A percentile compares a stretch with the other conserved stretches of the same genome.
phyloP scores from a whole-genome alignment of 257 asterid species.

The Fraxinus excelsior region DNA sequence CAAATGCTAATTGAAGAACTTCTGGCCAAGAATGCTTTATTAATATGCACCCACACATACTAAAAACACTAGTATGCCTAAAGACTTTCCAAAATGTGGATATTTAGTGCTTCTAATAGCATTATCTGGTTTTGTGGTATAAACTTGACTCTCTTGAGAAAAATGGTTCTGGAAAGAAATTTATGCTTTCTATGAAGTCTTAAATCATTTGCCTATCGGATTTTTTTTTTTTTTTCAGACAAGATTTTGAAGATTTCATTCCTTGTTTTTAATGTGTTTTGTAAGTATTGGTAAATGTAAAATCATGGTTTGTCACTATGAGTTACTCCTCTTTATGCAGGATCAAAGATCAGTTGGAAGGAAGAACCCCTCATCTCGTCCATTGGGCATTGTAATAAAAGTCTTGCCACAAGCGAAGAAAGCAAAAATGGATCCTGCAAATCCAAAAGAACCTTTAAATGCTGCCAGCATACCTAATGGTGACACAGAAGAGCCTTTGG shows the following conservation, averaged over 20 bases:
- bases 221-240: background rate
- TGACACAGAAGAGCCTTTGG: conserved; percentile 21
- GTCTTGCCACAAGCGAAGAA: conserved; percentile 82
- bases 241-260: background rate
- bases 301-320: background rate
- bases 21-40: background rate
- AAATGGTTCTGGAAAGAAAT: background rate
- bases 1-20: background rate
- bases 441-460: conserved; percentile 27
- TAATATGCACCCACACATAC: background rate
- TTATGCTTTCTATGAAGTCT: background rate
- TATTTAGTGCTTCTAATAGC: background rate
- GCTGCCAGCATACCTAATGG: conserved; percentile 11
- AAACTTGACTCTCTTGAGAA: background rate
- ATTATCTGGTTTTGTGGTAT: background rate
- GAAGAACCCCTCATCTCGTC: conserved; percentile 50
- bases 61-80: background rate
- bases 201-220: background rate
- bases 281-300: background rate
- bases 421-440: conserved; percentile 49
- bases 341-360: conserved; percentile 45
- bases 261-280: background rate
- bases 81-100: background rate
- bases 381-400: conserved; percentile 60
- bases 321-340: conserved; percentile 35